Conservation (phyloP, 768 basidiomycete species). For the Gyrodon lividus region DNA sequence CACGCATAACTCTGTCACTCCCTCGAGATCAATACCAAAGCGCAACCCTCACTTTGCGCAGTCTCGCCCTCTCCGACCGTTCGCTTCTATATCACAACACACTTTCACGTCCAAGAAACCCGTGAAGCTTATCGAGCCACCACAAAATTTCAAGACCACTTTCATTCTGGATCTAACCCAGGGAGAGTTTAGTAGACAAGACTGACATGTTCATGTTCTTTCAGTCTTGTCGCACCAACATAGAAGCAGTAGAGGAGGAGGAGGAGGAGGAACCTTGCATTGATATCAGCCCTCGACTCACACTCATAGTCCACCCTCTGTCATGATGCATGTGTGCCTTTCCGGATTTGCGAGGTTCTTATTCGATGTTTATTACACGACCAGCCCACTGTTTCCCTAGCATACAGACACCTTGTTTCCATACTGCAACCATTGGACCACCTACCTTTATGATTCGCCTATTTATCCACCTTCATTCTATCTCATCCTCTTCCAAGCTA, state of each 20-base stretch:
- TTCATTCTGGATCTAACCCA: slow-evolving; percentile 82
- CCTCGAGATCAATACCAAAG: slow-evolving; percentile 35
- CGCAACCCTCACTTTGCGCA: slow-evolving; percentile 58
- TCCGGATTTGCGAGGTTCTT: slow-evolving; percentile 13
- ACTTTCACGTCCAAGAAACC: slow-evolving; percentile 40
- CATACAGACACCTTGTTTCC: slow-evolving; percentile 14
- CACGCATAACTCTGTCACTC: slow-evolving; percentile 30
- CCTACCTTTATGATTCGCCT: background rate
- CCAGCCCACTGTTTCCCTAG: slow-evolving; percentile 18
- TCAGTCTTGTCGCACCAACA: background rate
- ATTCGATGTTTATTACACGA: slow-evolving; percentile 22
- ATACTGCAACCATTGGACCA: slow-evolving; percentile 8
- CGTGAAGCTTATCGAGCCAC: slow-evolving; percentile 78
- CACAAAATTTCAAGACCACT: slow-evolving; percentile 63
- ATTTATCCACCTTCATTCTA: slow-evolving; percentile 2
- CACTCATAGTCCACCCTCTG: background rate
- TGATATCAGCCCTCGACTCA: background rate
- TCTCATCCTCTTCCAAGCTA: background rate
- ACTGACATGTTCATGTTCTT: slow-evolving; percentile 30
- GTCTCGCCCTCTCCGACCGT: slow-evolving; percentile 78
- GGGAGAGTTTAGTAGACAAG: slow-evolving; percentile 75
- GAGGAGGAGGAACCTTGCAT: background rate
- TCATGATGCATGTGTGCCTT: background rate
- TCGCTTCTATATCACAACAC: slow-evolving; percentile 53
- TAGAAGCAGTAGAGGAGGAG: background rate